Base-by-base conservation (phyloP, 805 yeast genomes). In the Barnettozyma californica region DNA sequence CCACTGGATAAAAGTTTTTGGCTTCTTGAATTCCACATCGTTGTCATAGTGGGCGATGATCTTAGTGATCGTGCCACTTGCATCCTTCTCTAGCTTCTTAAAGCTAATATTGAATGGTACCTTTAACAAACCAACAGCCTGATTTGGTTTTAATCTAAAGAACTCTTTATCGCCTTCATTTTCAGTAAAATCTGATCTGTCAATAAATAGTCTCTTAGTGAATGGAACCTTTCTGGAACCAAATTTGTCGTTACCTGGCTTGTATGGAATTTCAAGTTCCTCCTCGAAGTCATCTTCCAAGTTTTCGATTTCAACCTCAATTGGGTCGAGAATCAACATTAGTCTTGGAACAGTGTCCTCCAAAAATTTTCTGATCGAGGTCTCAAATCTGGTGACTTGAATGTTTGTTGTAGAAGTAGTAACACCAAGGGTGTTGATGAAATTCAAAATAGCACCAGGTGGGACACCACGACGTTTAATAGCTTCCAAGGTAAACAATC, bases 1-100 rank as follows among this genome's bases (percentile, higher is more conserved):
- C 99, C 99, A 94, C 71, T 94, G 99, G 62, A 94, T 90, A 65
- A 75, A 94, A 9, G 99, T 91, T 79, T 92, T 94, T 63, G 99
- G 99, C 44, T 67, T 69, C 48, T 69, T 71, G 14, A 65, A 63
- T 14, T 44, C 50, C 19, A 72, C 66, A 47, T 79, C 87, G 53
- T 80, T 80, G 63, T 90, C 87, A 63, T 92, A 94, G 59, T 83
- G 78, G 44, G 86, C 96, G 57, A 84, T 83, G 49, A 94, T 79
- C 68, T 78, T 81, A 19, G 72, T 71, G 46, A 91, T 79, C 43
- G 78, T 72, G 19, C 96, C 96, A 14, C 68, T 54, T 0, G 66
- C 57, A 57, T 84, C 83, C 59, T 74, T 81, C 54, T 83, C 88
- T 48, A 82, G 77, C 45, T 82, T 75, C 47, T 78, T 80, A 57